Conservation (phyloP, 108 stramenopile species). For the Cylindrotheca fusiformis region DNA sequence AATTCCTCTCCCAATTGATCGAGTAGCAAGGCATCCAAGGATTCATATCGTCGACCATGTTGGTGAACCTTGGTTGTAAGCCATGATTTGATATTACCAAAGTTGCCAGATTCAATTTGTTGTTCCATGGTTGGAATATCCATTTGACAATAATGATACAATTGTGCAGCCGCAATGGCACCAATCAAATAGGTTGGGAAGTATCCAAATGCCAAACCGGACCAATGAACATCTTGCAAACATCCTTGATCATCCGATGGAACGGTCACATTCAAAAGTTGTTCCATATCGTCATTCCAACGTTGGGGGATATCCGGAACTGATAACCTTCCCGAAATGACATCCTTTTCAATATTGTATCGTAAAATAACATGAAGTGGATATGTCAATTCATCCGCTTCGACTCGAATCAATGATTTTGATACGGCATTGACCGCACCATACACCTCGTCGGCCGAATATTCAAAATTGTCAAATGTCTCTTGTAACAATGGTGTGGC, state of each 20-base stretch:
- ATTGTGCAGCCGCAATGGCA: slow-evolving; percentile 83
- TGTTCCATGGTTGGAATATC: slow-evolving; percentile 70
- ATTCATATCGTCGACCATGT: slow-evolving; percentile 68
- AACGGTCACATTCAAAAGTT: slow-evolving; percentile 70
- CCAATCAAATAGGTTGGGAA: slow-evolving; percentile 94
- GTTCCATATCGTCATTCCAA: slow-evolving; percentile 85
- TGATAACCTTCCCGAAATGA: slow-evolving; percentile 63
- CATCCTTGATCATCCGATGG: slow-evolving; percentile 76
- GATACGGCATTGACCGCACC: slow-evolving; percentile 73
- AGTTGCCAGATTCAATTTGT: slow-evolving; percentile 75
- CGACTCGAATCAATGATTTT: slow-evolving; percentile 77
- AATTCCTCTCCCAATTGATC: slow-evolving; percentile 74
- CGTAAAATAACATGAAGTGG: slow-evolving; percentile 91
- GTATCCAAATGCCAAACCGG: slow-evolving; percentile 77
- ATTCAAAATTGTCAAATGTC: slow-evolving; percentile 41
- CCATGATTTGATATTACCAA: slow-evolving; percentile 70
- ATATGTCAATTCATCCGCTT: slow-evolving; percentile 92
- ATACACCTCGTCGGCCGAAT: slow-evolving; percentile 69
- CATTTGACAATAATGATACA: slow-evolving; percentile 57
- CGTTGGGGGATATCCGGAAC: slow-evolving; percentile 67
- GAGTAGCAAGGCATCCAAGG: slow-evolving; percentile 68
- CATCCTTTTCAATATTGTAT: slow-evolving; percentile 82
- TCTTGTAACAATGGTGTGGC: slow-evolving; percentile 59
- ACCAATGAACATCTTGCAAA: slow-evolving; percentile 92
- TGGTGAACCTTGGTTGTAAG: slow-evolving; percentile 74